Conservation (phyloP, 768 basidiomycete genomes). For the Tricholoma matsutake region DNA sequence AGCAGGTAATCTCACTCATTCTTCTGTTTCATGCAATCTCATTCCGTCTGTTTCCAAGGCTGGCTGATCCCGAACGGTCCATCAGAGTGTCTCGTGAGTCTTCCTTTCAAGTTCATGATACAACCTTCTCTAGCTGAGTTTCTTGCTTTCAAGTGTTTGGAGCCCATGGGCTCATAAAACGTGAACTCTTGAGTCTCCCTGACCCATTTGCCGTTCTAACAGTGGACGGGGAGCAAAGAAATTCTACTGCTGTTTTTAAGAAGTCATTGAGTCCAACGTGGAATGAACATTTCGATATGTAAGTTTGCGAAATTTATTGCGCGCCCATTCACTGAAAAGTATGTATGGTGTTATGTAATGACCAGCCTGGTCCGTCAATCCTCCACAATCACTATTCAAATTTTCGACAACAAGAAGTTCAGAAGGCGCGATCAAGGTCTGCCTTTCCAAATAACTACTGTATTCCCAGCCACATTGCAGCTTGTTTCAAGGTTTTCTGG, state of each 20-base stretch:
- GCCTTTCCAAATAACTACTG: constrained; percentile 33
- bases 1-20: constrained; percentile 29
- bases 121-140: neutral
- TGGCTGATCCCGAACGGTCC: constrained; percentile 45
- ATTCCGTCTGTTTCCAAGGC: constrained; percentile 24
- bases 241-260: constrained; percentile 71
- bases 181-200: constrained; percentile 76
- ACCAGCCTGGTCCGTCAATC: constrained; percentile 66
- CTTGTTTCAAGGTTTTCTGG: constrained; percentile 46
- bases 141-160: constrained; percentile 58
- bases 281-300: constrained; percentile 89
- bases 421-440: constrained; percentile 79
- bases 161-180: constrained; percentile 70
- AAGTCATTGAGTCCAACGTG: constrained; percentile 70
- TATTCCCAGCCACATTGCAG: constrained; percentile 33
- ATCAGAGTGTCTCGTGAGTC: constrained; percentile 51
- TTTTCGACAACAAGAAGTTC: constrained; percentile 89
- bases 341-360: constrained; percentile 7
- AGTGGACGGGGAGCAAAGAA: constrained; percentile 81
- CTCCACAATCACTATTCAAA: constrained; percentile 77
- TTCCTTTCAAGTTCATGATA: constrained; percentile 1
- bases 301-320: constrained; percentile 25
- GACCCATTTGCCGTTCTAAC: constrained; percentile 89
- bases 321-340: constrained; percentile 9
- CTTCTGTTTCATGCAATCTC: constrained; percentile 10